Percentiles rank a stretch among this genome's conserved stretches.
Evolutionary conservation across 192 early-diverging fungal genomes (phyloP).

Genomic region (Entomortierella parvispora): DNA sequence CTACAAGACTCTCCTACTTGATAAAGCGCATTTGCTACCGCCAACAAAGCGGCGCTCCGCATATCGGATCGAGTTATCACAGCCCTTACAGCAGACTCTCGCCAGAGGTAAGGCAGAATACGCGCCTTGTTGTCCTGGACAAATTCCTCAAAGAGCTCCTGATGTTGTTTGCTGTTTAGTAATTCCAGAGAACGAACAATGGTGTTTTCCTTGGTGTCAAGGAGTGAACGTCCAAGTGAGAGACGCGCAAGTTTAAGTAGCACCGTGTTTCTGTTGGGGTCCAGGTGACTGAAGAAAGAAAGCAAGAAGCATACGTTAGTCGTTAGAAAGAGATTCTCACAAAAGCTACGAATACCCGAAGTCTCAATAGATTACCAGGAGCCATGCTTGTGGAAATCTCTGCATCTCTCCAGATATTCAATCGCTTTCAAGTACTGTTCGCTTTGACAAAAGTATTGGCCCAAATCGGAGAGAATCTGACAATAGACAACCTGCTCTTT

Average conservation of each 20-base stretch:
- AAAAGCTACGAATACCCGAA: too few species aligned
- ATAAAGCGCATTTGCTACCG: conserved; percentile 30
- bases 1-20: conserved; percentile 21
- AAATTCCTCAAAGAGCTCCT: conserved; percentile 17
- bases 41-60: conserved; percentile 7
- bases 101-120: conserved; percentile 19
- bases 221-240: conserved; percentile 16
- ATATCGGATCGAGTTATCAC: conserved; percentile 14
- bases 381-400: conserved; percentile 3
- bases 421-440: conserved; percentile 20
- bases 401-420: conserved; percentile 15
- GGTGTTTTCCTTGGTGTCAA: conserved; percentile 16
- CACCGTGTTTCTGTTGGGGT: conserved; percentile 11
- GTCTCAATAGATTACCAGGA: background rate
- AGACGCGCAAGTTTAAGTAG: conserved; percentile 31
- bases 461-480: conserved; percentile 34
- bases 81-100: conserved; percentile 13
- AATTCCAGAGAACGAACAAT: conserved; percentile 7
- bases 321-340: too few species aligned
- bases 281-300: conserved; percentile 7
- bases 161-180: background rate
- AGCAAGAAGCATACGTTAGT: background rate
- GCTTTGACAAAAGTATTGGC: conserved; percentile 44
- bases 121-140: conserved; percentile 19
- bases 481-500: conserved; percentile 14